Conservation (phyloP, 1,139 yeast genomes). For the Pichia sp. region DNA sequence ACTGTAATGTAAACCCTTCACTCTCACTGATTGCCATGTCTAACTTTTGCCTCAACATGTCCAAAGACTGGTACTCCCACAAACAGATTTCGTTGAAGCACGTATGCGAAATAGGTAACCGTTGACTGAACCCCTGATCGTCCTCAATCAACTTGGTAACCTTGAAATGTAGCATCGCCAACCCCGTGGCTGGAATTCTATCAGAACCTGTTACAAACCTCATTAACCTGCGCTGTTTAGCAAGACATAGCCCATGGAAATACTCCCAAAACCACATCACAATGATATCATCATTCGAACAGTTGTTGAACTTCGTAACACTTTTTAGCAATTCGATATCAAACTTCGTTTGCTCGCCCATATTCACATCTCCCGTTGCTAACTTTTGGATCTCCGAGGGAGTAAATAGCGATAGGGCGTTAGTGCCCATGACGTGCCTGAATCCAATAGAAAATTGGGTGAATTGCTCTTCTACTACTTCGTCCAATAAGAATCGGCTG, state of each 20-base stretch:
- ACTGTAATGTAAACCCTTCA: slow-evolving; percentile 74
- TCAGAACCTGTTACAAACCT: slow-evolving; percentile 88
- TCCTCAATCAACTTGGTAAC: slow-evolving; percentile 49
- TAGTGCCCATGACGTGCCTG: slow-evolving; percentile 70
- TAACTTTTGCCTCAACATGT: slow-evolving; percentile 53
- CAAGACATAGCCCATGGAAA: slow-evolving; percentile 43
- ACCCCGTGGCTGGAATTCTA: slow-evolving; percentile 88
- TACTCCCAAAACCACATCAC: slow-evolving; percentile 86
- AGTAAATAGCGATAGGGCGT: slow-evolving; percentile 70
- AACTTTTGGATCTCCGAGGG: slow-evolving; percentile 78
- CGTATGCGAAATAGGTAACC: slow-evolving; percentile 84
- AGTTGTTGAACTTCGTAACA: slow-evolving; percentile 69
- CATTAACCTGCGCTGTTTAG: slow-evolving; percentile 57
- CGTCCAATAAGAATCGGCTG: slow-evolving; percentile 54
- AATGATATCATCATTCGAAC: slow-evolving; percentile 42
- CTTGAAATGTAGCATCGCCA: slow-evolving; percentile 66
- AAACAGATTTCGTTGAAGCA: slow-evolving; percentile 87
- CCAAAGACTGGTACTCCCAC: slow-evolving; percentile 55
- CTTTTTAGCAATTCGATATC: slow-evolving; percentile 67
- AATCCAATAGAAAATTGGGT: slow-evolving; percentile 67
- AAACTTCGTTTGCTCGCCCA: slow-evolving; percentile 35
- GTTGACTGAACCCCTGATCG: slow-evolving; percentile 33
- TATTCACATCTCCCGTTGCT: slow-evolving; percentile 70
- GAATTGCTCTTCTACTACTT: slow-evolving; percentile 50
- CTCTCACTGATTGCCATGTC: slow-evolving; percentile 67